These are phyloP conservation scores for Aureobasidium sp. DNA, from an alignment of 2,329 filamentous ascomycete species.

Conservation along the genomic window DNA sequence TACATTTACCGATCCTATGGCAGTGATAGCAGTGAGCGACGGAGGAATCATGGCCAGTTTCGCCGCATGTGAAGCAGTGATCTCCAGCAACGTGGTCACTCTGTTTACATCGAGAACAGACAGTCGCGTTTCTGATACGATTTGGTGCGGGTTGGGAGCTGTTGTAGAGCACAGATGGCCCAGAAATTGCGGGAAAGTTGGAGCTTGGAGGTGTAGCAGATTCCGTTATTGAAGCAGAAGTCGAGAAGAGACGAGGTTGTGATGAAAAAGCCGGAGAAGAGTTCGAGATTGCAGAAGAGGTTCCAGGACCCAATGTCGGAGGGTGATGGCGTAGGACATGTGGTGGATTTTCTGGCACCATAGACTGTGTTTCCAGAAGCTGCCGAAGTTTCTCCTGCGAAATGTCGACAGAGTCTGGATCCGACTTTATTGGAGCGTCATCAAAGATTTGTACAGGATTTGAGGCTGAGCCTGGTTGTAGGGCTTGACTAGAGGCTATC, in stretches of 20 bases:
- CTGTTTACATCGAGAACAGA: no score
- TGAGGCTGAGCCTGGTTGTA: background rate
- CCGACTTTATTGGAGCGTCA: no score
- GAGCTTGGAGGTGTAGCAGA: background rate
- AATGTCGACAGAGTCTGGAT: background rate
- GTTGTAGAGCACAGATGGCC: background rate
- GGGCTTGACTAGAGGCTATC: background rate
- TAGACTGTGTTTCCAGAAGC: background rate
- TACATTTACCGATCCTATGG: no score
- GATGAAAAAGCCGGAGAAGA: background rate
- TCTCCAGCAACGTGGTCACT: no score
- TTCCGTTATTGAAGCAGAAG: background rate
- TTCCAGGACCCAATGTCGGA: background rate
- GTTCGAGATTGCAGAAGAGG: background rate
- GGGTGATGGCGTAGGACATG: background rate
- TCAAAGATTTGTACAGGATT: background rate
- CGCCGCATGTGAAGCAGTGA: no score
- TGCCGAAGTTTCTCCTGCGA: no score
- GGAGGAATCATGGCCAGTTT: no score
- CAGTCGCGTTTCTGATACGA: background rate
- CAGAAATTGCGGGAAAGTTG: no score
- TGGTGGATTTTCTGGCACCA: background rate
- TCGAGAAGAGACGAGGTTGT: background rate
- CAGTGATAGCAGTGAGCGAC: no score
- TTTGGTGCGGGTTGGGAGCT: background rate